Conservation (phyloP, 352 stramenopile genomes). For the Pythium utonaiense region DNA sequence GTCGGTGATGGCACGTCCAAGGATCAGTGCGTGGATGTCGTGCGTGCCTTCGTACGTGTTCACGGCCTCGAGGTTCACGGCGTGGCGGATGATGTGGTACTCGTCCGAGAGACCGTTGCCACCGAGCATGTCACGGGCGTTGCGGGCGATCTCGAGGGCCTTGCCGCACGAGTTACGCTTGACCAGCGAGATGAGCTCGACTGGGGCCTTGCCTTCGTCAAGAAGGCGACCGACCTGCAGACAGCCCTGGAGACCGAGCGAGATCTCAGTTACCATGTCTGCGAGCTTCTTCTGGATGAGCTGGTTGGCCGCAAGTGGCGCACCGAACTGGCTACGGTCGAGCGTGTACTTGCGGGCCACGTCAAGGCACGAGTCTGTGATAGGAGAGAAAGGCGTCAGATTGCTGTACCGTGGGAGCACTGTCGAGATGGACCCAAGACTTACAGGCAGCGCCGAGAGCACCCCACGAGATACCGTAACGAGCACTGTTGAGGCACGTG, state of each 20-base stretch:
- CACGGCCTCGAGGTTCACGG: constrained; percentile 97
- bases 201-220: constrained; percentile 69
- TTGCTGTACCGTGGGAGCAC: not conserved
- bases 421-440: constrained; percentile 4
- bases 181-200: constrained; percentile 94
- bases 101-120: constrained; percentile 98
- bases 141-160: constrained; percentile 91
- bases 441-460: constrained; percentile 92
- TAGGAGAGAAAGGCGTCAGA: not conserved
- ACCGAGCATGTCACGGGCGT: constrained; percentile 95
- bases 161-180: constrained; percentile 97
- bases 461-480: constrained; percentile 97
- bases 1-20: constrained; percentile 95
- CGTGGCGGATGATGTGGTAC: constrained; percentile 98
- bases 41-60: constrained; percentile 99
- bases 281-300: constrained; percentile 98
- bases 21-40: constrained; percentile 98
- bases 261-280: constrained; percentile 97
- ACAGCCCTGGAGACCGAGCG: constrained; percentile 90
- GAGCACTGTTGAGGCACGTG: constrained; percentile 96
- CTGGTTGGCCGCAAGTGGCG: constrained; percentile 96
- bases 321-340: constrained; percentile 94
- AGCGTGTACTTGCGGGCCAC: constrained; percentile 94
- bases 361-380: constrained; percentile 89
- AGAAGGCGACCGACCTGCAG: constrained; percentile 91